Conservation (phyloP, 805 yeast genomes). For the Candida berthetii region DNA sequence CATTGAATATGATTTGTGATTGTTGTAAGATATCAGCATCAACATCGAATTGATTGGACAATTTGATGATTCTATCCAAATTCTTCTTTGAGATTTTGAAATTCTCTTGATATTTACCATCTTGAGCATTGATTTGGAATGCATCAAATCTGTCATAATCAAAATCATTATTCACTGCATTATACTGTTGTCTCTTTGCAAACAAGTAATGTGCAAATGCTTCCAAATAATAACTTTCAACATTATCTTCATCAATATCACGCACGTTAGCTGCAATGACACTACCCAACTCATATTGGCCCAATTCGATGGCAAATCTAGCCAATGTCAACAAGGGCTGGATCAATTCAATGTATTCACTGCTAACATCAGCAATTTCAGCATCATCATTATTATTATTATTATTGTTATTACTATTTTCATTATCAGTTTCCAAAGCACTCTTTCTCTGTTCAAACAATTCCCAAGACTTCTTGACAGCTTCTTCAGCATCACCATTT, state of each 20-base stretch:
- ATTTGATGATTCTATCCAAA: not conserved
- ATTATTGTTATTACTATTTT: conserved; percentile 22
- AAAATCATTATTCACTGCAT: conserved; percentile 6
- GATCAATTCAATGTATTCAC: conserved; percentile 57
- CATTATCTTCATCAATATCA: conserved; percentile 78
- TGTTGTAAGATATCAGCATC: conserved; percentile 57
- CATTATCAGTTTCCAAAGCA: conserved; percentile 35
- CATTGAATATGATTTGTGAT: conserved; percentile 40
- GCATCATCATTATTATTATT: too few species aligned
- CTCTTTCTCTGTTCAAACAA: conserved; percentile 50
- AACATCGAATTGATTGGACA: conserved; percentile 24
- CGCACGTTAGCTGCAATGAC: conserved; percentile 60
- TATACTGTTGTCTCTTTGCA: conserved; percentile 27
- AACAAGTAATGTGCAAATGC: conserved; percentile 64
- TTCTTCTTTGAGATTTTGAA: conserved; percentile 6
- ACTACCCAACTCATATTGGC: conserved; percentile 57
- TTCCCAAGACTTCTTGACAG: conserved; percentile 67
- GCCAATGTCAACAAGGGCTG: conserved; percentile 71
- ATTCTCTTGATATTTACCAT: conserved; percentile 11
- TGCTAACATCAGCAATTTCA: conserved; percentile 26
- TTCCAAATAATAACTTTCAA: conserved; percentile 79
- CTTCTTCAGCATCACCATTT: conserved; percentile 63
- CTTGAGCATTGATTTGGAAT: conserved; percentile 6
- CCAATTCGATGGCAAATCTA: conserved; percentile 74
- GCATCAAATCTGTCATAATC: conserved; percentile 18